These are phyloP conservation scores for Candida smagusa DNA, from an alignment of 1,139 yeast species.

Conservation along the genomic window DNA sequence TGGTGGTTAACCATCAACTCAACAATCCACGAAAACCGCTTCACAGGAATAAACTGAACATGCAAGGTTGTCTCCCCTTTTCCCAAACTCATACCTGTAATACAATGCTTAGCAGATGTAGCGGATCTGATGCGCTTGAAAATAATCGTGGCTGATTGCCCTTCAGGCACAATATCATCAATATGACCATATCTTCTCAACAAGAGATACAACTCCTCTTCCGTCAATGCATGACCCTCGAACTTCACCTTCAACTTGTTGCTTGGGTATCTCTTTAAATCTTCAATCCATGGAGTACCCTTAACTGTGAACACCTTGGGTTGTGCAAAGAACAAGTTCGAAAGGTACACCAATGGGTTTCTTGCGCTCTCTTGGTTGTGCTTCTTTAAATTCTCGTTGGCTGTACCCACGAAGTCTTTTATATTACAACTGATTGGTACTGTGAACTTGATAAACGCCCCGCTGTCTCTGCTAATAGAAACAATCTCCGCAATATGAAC, in stretches of 20 bases:
- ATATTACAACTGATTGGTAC: constrained; percentile 51
- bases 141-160: constrained; percentile 50
- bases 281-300: constrained; percentile 97
- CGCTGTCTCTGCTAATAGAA: constrained; percentile 81
- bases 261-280: constrained; percentile 73
- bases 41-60: constrained; percentile 62
- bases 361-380: constrained; percentile 26
- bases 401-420: constrained; percentile 47
- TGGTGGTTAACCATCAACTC: constrained; percentile 72
- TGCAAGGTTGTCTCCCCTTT: constrained; percentile 59
- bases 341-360: constrained; percentile 23
- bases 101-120: constrained; percentile 85
- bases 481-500: constrained; percentile 45
- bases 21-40: constrained; percentile 49
- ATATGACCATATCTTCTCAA: constrained; percentile 88
- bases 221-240: constrained; percentile 72
- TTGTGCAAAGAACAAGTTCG: constrained; percentile 20
- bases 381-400: constrained; percentile 46
- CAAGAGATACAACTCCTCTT: constrained; percentile 78
- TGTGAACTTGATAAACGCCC: constrained; percentile 79
- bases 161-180: constrained; percentile 62
- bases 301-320: constrained; percentile 67
- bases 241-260: constrained; percentile 59
- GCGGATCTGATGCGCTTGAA: constrained; percentile 65
- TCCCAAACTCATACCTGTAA: constrained; percentile 67